Percentiles rank a stretch among this genome's conserved stretches.
These are phyloP conservation scores for Trichothecium roseum DNA, from an alignment of 2,329 filamentous ascomycete species.

Conservation along the genomic window DNA sequence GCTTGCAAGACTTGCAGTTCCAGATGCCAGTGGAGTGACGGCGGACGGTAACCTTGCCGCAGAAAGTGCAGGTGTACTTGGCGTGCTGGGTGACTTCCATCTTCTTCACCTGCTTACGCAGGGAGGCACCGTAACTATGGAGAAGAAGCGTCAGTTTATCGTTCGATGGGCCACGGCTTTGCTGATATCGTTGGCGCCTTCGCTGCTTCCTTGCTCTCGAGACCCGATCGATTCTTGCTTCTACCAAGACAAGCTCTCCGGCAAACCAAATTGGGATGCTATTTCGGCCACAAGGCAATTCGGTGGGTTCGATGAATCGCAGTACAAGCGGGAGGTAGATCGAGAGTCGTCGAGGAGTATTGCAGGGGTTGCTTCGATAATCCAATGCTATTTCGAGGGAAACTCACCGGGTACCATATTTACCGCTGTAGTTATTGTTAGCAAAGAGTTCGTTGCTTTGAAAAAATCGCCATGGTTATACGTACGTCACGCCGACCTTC, in stretches of 20 bases:
- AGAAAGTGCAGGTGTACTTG: conserved; percentile 96
- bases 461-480: conserved; percentile 10
- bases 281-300: too few species aligned
- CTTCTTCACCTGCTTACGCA: conserved; percentile 96
- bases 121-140: conserved; percentile 92
- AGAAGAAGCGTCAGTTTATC: conserved; percentile 14
- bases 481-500: conserved; percentile 89
- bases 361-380: conserved; percentile 1
- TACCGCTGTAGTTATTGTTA: conserved; percentile 40
- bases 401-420: conserved; percentile 90
- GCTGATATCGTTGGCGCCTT: not conserved
- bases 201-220: not conserved
- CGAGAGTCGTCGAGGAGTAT: not conserved
- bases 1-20: conserved; percentile 92
- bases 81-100: conserved; percentile 99
- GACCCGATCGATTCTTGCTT: not conserved
- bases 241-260: too few species aligned
- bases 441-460: conserved; percentile 10
- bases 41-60: conserved; percentile 92
- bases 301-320: too few species aligned
- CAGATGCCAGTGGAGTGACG: conserved; percentile 89
- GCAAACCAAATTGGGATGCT: too few species aligned
- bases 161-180: not conserved
- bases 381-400: conserved; percentile 1
- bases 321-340: not conserved